Percentiles rank a stretch among this genome's conserved stretches.
Conservation (phyloP, 805 yeast genomes). For the Saturnispora serradocipensis region DNA sequence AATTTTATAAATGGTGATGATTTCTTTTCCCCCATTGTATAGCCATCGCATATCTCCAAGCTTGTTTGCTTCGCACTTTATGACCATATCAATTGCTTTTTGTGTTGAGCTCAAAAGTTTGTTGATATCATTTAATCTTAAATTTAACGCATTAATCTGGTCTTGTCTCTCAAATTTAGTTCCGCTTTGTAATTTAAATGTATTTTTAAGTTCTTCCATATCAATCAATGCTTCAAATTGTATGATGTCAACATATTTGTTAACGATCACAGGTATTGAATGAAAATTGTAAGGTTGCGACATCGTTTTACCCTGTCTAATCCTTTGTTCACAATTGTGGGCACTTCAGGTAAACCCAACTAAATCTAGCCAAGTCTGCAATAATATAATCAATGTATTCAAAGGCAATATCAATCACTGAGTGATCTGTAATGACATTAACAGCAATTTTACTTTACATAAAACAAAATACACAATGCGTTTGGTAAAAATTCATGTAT, state of each 20-base stretch:
- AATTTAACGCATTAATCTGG: not conserved
- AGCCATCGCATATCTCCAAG: constrained; percentile 21
- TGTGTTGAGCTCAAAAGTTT: not conserved
- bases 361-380: not conserved
- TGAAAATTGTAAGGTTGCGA: constrained; percentile 21
- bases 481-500: constrained; percentile 35
- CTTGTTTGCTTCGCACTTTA: not conserved
- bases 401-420: not conserved
- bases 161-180: not conserved
- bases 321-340: not conserved
- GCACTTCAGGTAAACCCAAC: not conserved
- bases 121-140: not conserved
- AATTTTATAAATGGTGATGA: constrained; percentile 25
- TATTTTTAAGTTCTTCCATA: not conserved
- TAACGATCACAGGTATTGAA: constrained; percentile 4
- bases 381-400: not conserved
- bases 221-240: constrained; percentile 1
- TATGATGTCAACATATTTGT: constrained; percentile 1
- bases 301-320: not conserved
- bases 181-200: not conserved
- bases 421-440: not conserved
- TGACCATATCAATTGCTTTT: not conserved
- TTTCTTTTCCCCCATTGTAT: constrained; percentile 26
- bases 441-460: not conserved
- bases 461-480: not conserved